Evolutionary conservation across 441 rosid genomes (phyloP), one percentile per base, ranked within the genome.

Genomic region (Pelargonium australe): DNA sequence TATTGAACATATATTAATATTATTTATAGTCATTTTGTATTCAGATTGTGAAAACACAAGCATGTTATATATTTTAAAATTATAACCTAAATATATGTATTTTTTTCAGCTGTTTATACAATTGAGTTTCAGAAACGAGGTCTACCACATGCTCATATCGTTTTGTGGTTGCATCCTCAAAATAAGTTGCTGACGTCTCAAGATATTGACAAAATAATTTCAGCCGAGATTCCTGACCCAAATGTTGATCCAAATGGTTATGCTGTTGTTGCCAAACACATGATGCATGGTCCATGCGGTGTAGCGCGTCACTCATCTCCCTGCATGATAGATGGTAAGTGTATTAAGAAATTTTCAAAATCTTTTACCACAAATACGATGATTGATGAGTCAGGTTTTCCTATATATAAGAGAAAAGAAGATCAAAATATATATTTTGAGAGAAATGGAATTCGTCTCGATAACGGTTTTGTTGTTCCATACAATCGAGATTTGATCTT

Each of bases 231-330:
- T 2, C 78, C 69, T 0, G 5, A 79, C 20, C n/a, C 45, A 5
- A n/a, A 2, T 0, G 0, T 4, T 2, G 70, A 70, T n/a, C 73
- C 49, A 0, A 10, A 20, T 23, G 69, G 57, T 6, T 74, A 9
- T 16, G n/a, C 47, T 0, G 13, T 23, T 10, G 77, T 69, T 0
- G 28, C 31, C 2, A 60, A 69, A 14, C n/a, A 9, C 51, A 45
- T 2, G 78, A 60, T 68, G 1, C 74, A 70, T 43, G 72, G 68
- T 0, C 76, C 76, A 10, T 67, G 75, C 43, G 68, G 73, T 0
- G 0, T 0, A 1, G 1, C 1, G 1, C 19, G 11, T 11, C 25
- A 0, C 5, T 1, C 16, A 1, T 5, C 61, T 0, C 70, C 64
- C 0, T 77, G 67, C 9, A 74, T 70, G 65, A 0, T 7, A 1